Conservation (phyloP, 192 early-diverging fungal species). For the Radiomyces spectabilis region DNA sequence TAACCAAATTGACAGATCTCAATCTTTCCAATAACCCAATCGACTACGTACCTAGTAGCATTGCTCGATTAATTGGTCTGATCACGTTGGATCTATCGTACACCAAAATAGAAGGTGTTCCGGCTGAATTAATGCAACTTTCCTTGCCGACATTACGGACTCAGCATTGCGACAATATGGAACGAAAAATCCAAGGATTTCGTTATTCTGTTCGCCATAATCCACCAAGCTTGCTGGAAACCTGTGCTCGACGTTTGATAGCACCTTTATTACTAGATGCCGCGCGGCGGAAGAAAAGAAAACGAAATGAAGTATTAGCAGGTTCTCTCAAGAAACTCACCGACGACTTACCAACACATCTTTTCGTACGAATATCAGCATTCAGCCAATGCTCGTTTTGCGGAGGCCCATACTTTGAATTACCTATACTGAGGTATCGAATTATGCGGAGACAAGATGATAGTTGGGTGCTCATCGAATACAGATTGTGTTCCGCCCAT, state of each 20-base stretch:
- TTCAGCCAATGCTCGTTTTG: conserved; percentile 66
- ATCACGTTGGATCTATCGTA: conserved; percentile 4
- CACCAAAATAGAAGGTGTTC: conserved; percentile 10
- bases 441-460: conserved; percentile 56
- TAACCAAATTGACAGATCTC: conserved; percentile 52
- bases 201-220: conserved; percentile 8
- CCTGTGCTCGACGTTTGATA: conserved; percentile 68
- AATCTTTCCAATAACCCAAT: conserved; percentile 64
- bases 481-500: conserved; percentile 66
- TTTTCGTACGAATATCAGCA: conserved; percentile 57
- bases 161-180: conserved; percentile 6
- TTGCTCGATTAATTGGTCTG: conserved; percentile 38
- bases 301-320: conserved; percentile 33
- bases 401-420: conserved; percentile 69
- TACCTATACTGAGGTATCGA: conserved; percentile 46
- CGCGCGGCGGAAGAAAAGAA: conserved; percentile 10
- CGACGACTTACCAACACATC: conserved; percentile 39
- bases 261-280: neutral
- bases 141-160: neutral
- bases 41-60: conserved; percentile 52
- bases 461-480: conserved; percentile 52
- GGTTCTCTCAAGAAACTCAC: neutral
- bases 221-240: conserved; percentile 62
- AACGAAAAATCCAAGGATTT: neutral
- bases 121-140: conserved; percentile 2